Base-by-base conservation (phyloP, 1,284 basidiomycete species). In the Neonothopanus nambi region DNA sequence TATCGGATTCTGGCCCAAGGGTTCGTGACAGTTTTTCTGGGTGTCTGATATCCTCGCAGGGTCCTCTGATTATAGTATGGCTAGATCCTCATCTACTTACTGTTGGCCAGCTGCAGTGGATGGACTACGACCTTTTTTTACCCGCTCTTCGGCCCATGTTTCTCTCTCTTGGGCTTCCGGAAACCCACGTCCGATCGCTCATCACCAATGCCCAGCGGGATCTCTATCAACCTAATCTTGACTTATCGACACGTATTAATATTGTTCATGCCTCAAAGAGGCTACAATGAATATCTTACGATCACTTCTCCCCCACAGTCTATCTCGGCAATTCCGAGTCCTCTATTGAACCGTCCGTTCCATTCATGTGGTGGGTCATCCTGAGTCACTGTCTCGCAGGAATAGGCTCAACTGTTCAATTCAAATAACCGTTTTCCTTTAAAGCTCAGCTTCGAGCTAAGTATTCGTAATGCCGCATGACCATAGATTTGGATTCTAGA, bases 81-180 rank as follows among this genome's bases (percentile, higher is more conserved):
- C n/a, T 36, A 76, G 75, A 76, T 58, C 61, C 65, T 21, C 60
- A 68, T 51, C 61, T 67, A 28, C 72, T 86, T 21, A 84, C 82
- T 30, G 77, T 85, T 43, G 84, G 83, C 6, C 82, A 87, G 59
- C 67, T 86, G 20, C 82, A 84, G 38, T 87, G 85, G 85, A 80
- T 85, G 81, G 78, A 81, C 55, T 81, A 80, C 59, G 85, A 87
- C 59, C 72, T 78, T n/a, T 71, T 87, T 55, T 69, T 87, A 38
- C 81, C 81, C 38, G 81, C 81, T 3, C 65, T 86, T 56, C 78
- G 76, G 53, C 82, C 84, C 3, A 70, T 85, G 42, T 78, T 87
- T 63, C 67, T 84, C 48, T 73, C 72, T 39, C 68, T 74, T 47
- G 80, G 78, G 3, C 66, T 85, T 48, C 70, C 77, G 24, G 78